These are phyloP conservation scores for Cryptococcus sp. DNA, from an alignment of 1,284 basidiomycete species.

Conservation along the genomic window DNA sequence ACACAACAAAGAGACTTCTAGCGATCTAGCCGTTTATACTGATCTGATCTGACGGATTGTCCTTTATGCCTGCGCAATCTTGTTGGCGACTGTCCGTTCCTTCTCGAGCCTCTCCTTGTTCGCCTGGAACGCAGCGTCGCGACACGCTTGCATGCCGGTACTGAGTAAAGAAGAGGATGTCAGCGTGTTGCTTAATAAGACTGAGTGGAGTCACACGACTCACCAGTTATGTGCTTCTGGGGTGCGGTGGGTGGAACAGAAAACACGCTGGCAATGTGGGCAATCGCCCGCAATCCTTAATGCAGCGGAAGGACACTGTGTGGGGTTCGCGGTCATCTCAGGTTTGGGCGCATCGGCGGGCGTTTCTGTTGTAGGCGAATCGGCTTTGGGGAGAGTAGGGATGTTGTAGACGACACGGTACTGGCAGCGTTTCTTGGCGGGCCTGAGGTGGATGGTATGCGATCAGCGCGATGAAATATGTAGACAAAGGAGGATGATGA, in stretches of 20 bases:
- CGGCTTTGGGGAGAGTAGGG: slow-evolving; percentile 32
- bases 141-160: slow-evolving; percentile 52
- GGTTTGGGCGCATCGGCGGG: slow-evolving; percentile 25
- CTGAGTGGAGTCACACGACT: slow-evolving; percentile 32
- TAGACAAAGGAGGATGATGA: background rate
- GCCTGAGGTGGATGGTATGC: slow-evolving; percentile 33
- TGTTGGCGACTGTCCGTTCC: slow-evolving; percentile 52
- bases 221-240: slow-evolving; percentile 55
- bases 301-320: slow-evolving; percentile 52
- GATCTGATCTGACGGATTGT: too few species aligned
- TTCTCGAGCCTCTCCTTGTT: slow-evolving; percentile 55
- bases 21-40: too few species aligned
- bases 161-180: slow-evolving; percentile 20
- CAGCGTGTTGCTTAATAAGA: slow-evolving; percentile 3
- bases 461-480: background rate
- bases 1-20: too few species aligned
- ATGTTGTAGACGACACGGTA: slow-evolving; percentile 53
- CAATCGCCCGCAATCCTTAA: slow-evolving; percentile 53
- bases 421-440: slow-evolving; percentile 53
- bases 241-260: slow-evolving; percentile 53
- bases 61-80: slow-evolving; percentile 51
- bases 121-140: slow-evolving; percentile 55
- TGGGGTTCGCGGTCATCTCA: slow-evolving; percentile 48
- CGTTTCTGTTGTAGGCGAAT: slow-evolving; percentile 20
- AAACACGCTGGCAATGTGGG: slow-evolving; percentile 52